Base-by-base conservation (phyloP, 169 alveolate species). In the Cytauxzoon felis region DNA sequence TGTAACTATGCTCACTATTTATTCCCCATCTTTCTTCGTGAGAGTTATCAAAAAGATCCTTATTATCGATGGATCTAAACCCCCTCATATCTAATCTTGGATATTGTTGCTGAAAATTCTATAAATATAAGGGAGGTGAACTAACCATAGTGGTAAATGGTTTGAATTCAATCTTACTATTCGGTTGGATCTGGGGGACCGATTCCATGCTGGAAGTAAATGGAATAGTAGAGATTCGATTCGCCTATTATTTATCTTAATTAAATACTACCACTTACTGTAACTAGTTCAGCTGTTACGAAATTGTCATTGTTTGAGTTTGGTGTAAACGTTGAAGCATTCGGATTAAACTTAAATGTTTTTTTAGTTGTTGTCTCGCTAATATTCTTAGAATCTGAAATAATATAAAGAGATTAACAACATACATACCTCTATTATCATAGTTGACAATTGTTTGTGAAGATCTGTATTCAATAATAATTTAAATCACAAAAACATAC, bases 281-380 rank as follows among this genome's bases (percentile, higher is more conserved):
- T 23, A 5, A 67, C 18, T 38, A 32, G 48, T 18, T n/a, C n/a
- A n/a, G 45, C 45, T 13, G 45, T 13, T 13, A 13, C 45, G n/a
- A 13, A 38, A 13, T 16, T 23, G 2, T 60, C 30, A 1, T 32
- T 29, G 18, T 40, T 45, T 47, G 67, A 19, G 33, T 23, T 53
- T 16, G 82, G 82, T 0, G 82, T 72, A 41, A 72, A 72, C n/a
- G 56, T 51, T 8, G 82, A 72, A 2, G 82, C 82, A 27, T 72
- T 72, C 11, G 82, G 82, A 59, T 72, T 72, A 58, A 72, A 72
- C 11, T 53, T 65, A 45, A 72, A 72, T 16, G 76, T 18, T 42
- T 72, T 72, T 54, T 72, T 72, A 19, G 42, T 23, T 5, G 73
- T 18, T 13, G 1, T n/a, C n/a, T n/a, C n/a, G n/a, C n/a, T n/a